These are phyloP conservation scores for Capsicum chinense DNA, from an alignment of 257 asterid species.

Conservation along the genomic window DNA sequence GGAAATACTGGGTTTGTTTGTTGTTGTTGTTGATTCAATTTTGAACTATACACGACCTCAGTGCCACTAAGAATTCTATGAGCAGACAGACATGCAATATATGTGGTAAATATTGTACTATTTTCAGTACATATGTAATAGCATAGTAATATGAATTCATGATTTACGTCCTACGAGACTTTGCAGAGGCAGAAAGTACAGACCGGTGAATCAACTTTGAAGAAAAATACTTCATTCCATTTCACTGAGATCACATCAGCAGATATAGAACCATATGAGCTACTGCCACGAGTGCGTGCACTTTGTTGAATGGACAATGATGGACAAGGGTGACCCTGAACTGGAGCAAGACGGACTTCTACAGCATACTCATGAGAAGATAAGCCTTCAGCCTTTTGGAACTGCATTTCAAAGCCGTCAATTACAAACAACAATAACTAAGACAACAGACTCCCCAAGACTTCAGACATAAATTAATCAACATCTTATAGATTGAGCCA, in stretches of 20 bases:
- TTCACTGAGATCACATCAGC: constrained; percentile 60
- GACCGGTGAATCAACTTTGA: constrained; percentile 80
- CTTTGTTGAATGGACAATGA: constrained; percentile 58
- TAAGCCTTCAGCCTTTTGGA: constrained; percentile 65
- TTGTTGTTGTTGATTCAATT: background rate
- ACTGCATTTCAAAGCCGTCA: constrained; percentile 56
- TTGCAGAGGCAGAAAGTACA: constrained; percentile 39
- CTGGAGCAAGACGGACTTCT: constrained; percentile 60
- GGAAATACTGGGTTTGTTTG: no score
- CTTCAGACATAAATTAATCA: background rate
- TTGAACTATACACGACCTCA: background rate
- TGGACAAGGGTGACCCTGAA: constrained; percentile 49
- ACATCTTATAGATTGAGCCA: constrained; percentile 18
- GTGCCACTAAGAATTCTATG: constrained; percentile 13
- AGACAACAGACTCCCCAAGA: constrained; percentile 22
- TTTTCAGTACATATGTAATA: background rate
- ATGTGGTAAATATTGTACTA: constrained; percentile 3
- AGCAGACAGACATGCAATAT: background rate
- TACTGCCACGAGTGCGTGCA: constrained; percentile 78
- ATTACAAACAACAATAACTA: background rate
- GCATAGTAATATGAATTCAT: constrained; percentile 13
- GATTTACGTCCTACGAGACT: background rate
- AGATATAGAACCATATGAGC: constrained; percentile 52
- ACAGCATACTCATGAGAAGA: constrained; percentile 72
- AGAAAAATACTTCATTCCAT: constrained; percentile 96